Evolutionary conservation across 805 yeast genomes (phyloP), one percentile per base, ranked within the genome.

Genomic region (Candida easanensis): DNA sequence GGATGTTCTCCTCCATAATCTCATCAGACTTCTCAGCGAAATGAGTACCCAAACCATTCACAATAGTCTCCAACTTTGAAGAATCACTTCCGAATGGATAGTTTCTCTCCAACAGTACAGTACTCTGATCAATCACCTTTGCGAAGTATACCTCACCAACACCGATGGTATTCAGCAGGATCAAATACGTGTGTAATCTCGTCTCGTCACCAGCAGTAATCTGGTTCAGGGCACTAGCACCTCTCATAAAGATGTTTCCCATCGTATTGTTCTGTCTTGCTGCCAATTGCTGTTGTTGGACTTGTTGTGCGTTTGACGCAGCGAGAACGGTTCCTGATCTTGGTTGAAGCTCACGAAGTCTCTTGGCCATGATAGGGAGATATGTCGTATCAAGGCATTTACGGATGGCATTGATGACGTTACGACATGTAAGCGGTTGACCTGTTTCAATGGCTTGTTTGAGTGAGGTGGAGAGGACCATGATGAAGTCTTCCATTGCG

Each of bases 401-500:
- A 39, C 74, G 71, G n/a, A 81, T 64, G 43, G 76, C 78, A 7
- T 71, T 68, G 13, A 84, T 60, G 54, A 84, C 76, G 22, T 68
- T 70, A 50, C 74, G 77, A 22, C 82, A 76, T 0, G 82, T 69
- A 6, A 70, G 42, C 4, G 66, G 58, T 46, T 86, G 84, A 0
- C 95, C 95, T 0, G 95, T 77, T 35, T 85, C 82, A 11, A 89
- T 68, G 1, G 81, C 71, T 45, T 82, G 84, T 19, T 80, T 66
- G 27, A 89, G 61, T 15, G 85, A 73, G 28, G 80, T 77, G 55
- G 87, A 84, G 35, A 90, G 65, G 8, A 89, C 79, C 53, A 88
- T 70, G 21, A 88, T 76, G 26, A 87, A 67, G 60, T 93, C 99
- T 55, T 93, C 99, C 19, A 90, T 79, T 18, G 88, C 81, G 0